These are phyloP conservation scores for Rostrohypoxylon terebratum DNA, from an alignment of 495 filamentous ascomycete genomes.

Conservation along the genomic window DNA sequence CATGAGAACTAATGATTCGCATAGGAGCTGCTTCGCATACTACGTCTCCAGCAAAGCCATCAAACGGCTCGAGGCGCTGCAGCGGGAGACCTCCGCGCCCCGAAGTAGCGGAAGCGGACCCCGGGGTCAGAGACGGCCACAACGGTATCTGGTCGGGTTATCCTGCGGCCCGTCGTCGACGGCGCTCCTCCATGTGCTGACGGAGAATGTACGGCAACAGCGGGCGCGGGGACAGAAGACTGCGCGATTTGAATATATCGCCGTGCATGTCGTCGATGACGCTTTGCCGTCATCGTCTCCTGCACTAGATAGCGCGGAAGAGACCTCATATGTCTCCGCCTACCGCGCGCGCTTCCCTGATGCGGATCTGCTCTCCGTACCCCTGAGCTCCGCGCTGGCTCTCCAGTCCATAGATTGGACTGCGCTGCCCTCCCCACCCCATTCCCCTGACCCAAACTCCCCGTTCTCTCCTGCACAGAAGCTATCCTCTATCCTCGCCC, in stretches of 20 bases:
- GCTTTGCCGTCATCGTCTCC: constrained; percentile 14
- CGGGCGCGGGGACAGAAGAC: constrained; percentile 64
- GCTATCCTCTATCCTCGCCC: constrained; percentile 65
- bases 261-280: constrained; percentile 71
- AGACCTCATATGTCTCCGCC: constrained; percentile 13
- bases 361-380: constrained; percentile 65
- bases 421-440: constrained; percentile 50
- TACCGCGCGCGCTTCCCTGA: constrained; percentile 66
- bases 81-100: constrained; percentile 63
- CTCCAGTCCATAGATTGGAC: constrained; percentile 57
- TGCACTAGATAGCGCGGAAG: background rate
- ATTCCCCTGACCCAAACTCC: constrained; percentile 46
- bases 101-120: constrained; percentile 44
- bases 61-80: constrained; percentile 76
- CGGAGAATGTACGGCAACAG: constrained; percentile 72
- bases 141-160: constrained; percentile 77
- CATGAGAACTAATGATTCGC: constrained; percentile 38
- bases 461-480: constrained; percentile 52
- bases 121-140: constrained; percentile 53
- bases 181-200: constrained; percentile 79
- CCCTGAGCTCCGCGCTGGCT: constrained; percentile 68
- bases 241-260: constrained; percentile 72
- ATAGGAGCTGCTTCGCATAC: constrained; percentile 78
- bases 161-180: constrained; percentile 87
- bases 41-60: constrained; percentile 81